These are phyloP conservation scores for Cenchrus fungigraminus DNA, from an alignment of 176 grass and related monocot species.

Conservation along the genomic window DNA sequence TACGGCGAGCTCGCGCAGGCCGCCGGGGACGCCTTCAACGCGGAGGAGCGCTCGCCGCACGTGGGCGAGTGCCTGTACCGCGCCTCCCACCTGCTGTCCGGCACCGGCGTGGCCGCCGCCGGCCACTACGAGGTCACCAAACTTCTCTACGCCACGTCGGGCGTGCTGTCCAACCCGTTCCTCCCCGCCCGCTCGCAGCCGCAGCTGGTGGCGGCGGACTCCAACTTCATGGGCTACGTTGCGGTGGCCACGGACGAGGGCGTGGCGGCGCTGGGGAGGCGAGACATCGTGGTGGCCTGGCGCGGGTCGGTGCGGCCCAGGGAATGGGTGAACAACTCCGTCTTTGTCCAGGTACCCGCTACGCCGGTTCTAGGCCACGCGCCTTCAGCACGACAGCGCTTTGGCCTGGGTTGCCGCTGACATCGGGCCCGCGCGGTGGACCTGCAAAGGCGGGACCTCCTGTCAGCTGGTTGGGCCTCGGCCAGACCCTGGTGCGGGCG, in stretches of 20 bases:
- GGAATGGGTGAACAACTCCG: slow-evolving; percentile 56
- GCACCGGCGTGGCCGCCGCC: slow-evolving; percentile 1
- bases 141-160: not conserved
- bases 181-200: too few relatives aligned
- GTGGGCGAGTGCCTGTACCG: slow-evolving; percentile 41
- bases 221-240: slow-evolving; percentile 69
- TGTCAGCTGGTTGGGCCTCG: too few relatives aligned
- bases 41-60: slow-evolving; percentile 49
- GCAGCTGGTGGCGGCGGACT: slow-evolving; percentile 50
- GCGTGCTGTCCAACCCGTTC: too few relatives aligned
- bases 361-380: slow-evolving; percentile 23
- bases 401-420: too few relatives aligned
- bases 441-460: too few relatives aligned
- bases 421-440: too few relatives aligned
- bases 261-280: slow-evolving; percentile 48
- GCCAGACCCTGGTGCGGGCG: too few relatives aligned
- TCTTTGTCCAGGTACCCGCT: slow-evolving; percentile 43
- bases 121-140: not conserved
- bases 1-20: slow-evolving; percentile 60
- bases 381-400: too few relatives aligned
- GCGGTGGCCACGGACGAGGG: slow-evolving; percentile 68
- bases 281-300: slow-evolving; percentile 69
- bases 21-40: slow-evolving; percentile 60
- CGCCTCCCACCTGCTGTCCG: slow-evolving; percentile 33
- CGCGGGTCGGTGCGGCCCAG: slow-evolving; percentile 45